phyloP scores from a whole-genome alignment of 495 filamentous ascomycete species.

The Daldinia grandis region DNA sequence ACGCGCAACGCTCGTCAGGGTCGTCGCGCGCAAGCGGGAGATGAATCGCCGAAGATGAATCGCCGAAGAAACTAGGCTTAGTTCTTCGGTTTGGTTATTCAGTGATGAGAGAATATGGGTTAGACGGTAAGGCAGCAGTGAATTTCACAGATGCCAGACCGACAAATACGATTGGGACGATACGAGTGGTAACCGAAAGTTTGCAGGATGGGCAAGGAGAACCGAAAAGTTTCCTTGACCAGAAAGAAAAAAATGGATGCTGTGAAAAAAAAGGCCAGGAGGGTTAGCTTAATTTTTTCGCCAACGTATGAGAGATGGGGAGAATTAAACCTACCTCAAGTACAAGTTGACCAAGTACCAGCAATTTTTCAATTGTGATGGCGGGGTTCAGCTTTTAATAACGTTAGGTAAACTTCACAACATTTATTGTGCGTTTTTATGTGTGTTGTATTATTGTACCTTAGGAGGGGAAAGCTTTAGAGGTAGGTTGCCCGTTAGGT shows the following conservation, averaged over 20 bases:
- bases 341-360: conserved; percentile 24
- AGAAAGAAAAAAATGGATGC: conserved; percentile 32
- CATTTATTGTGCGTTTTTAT: conserved; percentile 2
- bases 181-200: conserved; percentile 15
- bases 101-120: conserved; percentile 1
- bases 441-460: conserved; percentile 1
- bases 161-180: conserved; percentile 23
- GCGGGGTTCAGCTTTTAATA: conserved; percentile 26
- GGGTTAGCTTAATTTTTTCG: conserved; percentile 37
- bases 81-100: conserved; percentile 15
- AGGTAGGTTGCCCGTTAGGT: not conserved
- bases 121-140: conserved; percentile 10
- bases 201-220: conserved; percentile 32
- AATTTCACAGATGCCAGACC: conserved; percentile 18
- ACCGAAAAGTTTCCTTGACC: conserved; percentile 35
- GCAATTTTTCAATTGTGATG: conserved; percentile 18
- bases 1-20: conserved; percentile 53
- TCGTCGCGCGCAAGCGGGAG: conserved; percentile 55
- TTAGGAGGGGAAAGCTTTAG: not conserved
- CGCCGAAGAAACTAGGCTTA: conserved; percentile 35
- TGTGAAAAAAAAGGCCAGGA: conserved; percentile 38
- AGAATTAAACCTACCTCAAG: conserved; percentile 7
- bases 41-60: conserved; percentile 41
- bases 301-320: conserved; percentile 23
- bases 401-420: not conserved